A percentile compares a stretch with the other conserved stretches of the same genome.
Conservation (phyloP, 805 yeast species). For the Yarrowia sp. region DNA sequence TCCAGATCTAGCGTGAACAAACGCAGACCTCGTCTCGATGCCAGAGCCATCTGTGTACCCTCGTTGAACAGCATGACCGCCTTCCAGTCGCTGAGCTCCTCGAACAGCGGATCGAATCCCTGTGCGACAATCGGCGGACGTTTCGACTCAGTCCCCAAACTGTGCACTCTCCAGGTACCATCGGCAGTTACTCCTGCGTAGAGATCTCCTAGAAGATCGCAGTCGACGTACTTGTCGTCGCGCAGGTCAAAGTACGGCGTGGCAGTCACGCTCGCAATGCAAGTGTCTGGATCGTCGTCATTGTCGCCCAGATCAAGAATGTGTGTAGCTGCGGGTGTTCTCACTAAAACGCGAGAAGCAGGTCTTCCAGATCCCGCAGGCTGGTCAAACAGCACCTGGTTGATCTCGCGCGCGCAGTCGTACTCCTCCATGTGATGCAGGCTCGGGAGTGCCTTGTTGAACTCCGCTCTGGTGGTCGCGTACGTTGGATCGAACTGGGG, state of each 20-base stretch:
- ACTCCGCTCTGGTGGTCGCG: background rate
- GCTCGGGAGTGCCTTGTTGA: background rate
- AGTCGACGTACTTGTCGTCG: background rate
- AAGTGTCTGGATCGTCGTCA: no score
- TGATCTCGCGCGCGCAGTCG: background rate
- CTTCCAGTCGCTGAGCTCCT: slow-evolving; percentile 5
- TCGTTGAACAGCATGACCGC: background rate
- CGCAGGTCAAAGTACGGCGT: background rate
- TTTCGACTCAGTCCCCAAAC: background rate
- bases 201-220: background rate
- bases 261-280: background rate
- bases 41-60: background rate
- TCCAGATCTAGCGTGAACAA: background rate
- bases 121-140: background rate
- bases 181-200: slow-evolving; percentile 1
- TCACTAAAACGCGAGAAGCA: background rate
- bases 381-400: slow-evolving; percentile 1
- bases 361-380: background rate
- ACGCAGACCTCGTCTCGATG: background rate
- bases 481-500: background rate
- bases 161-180: slow-evolving; percentile 13
- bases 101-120: background rate
- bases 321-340: background rate
- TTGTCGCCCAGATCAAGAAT: background rate
- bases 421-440: background rate